phyloP scores from a whole-genome alignment of 805 yeast species.

The Candida koratica region DNA sequence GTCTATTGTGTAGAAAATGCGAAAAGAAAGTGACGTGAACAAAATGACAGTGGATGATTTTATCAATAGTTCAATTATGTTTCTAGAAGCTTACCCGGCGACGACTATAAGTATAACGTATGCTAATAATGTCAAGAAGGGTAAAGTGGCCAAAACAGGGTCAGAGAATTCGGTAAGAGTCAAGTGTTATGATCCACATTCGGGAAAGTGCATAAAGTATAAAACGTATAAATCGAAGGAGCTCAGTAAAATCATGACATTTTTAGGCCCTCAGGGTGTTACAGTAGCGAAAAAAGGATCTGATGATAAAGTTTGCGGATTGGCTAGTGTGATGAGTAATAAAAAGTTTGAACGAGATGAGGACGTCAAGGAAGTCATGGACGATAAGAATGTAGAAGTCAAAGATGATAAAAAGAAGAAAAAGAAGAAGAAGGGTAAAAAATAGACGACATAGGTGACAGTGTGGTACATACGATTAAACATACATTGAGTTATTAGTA shows the following conservation, averaged over 20 bases:
- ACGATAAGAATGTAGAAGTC: constrained; percentile 13
- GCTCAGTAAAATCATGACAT: constrained; percentile 65
- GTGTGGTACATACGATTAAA: constrained; percentile 1
- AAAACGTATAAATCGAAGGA: constrained; percentile 65
- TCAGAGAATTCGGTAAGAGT: constrained; percentile 38
- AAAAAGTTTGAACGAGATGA: constrained; percentile 22
- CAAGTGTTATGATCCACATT: constrained; percentile 61
- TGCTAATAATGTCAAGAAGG: constrained; percentile 26
- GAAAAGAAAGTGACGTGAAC: too few relatives aligned
- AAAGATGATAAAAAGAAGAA: constrained; percentile 21
- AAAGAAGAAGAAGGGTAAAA: constrained; percentile 32
- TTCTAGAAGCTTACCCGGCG: constrained; percentile 36
- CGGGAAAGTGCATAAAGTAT: constrained; percentile 58
- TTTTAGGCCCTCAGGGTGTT: constrained; percentile 69
- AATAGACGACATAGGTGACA: constrained; percentile 8
- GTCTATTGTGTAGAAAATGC: too few relatives aligned
- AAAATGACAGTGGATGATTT: constrained; percentile 13
- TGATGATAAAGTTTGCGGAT: constrained; percentile 25
- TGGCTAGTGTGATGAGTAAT: constrained; percentile 41
- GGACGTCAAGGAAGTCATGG: constrained; percentile 9
- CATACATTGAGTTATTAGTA: constrained; percentile 14
- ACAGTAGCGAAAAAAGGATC: constrained; percentile 10
- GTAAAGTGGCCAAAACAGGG: constrained; percentile 9
- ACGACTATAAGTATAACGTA: constrained; percentile 38
- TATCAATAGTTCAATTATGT: constrained; percentile 17